Evolutionary conservation across 1,284 basidiomycete genomes (phyloP).

Genomic region (Apiotrichum sp.): DNA sequence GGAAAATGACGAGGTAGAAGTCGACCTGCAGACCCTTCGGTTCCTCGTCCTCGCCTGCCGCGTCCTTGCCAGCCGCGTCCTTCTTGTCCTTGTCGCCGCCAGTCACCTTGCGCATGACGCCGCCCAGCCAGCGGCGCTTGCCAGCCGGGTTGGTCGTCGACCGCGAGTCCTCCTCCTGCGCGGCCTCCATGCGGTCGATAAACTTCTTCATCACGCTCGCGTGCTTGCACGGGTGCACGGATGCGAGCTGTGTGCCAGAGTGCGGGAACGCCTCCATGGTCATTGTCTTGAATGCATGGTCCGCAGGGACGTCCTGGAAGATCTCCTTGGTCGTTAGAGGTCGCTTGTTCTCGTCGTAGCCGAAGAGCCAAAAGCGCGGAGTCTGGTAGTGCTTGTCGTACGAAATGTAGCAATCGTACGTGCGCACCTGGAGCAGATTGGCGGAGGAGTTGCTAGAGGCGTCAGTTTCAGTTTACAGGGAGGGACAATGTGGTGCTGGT

Average conservation of each 20-base stretch:
- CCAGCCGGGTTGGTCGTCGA: slow-evolving; percentile 37
- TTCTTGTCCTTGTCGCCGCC: slow-evolving; percentile 49
- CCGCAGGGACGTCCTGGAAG: slow-evolving; percentile 94
- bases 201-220: slow-evolving; percentile 99
- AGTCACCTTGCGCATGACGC: slow-evolving; percentile 64
- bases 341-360: slow-evolving; percentile 89
- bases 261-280: slow-evolving; percentile 98
- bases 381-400: slow-evolving; percentile 99
- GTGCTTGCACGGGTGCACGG: slow-evolving; percentile 97
- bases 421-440: slow-evolving; percentile 91
- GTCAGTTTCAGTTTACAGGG: background rate
- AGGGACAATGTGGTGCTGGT: no score
- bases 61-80: slow-evolving; percentile 50
- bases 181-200: slow-evolving; percentile 94
- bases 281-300: slow-evolving; percentile 97
- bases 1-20: slow-evolving; percentile 90
- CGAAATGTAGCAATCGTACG: slow-evolving; percentile 97
- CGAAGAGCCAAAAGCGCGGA: slow-evolving; percentile 87
- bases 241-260: slow-evolving; percentile 73
- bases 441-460: slow-evolving; percentile 5
- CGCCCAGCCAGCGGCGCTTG: slow-evolving; percentile 68
- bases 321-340: slow-evolving; percentile 83
- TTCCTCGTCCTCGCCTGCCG: slow-evolving; percentile 57
- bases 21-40: slow-evolving; percentile 86
- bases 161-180: slow-evolving; percentile 50